Evolutionary conservation across 2,329 filamentous ascomycete genomes (phyloP), one percentile per base, ranked within the genome.

Genomic region (Ophiostoma piceae): DNA sequence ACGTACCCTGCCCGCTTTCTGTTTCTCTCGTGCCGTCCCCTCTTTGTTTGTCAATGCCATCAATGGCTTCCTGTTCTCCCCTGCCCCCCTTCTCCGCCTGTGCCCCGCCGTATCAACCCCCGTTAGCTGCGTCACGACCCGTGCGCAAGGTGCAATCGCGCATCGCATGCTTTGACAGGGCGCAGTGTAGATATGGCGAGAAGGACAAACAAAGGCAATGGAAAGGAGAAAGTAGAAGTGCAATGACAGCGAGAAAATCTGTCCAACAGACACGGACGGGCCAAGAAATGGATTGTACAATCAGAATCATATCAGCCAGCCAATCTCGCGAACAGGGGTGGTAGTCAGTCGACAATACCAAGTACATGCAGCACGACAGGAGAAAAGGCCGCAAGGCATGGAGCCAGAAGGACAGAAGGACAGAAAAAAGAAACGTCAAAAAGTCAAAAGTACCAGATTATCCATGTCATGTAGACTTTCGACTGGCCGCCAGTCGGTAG

Each of bases 51-150:
- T 62, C 57, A 62, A 16, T 62, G 57, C 57, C 57, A 29, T 62
- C 57, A 62, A 37, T 8, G 16, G 16, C 62, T 26, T 68, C 39
- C 62, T 22, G 16, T 64, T 51, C 35, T 64, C 22, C 54, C 65
- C 12, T 14, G 29, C 51, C 68, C 14, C 39, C 51, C 41, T n/a
- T n/a, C 16, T 47, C 37, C 29, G 65, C 35, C 47, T 39, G n/a
- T n/a, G 65, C 69, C 69, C 69, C 66, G 66, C 69, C 57, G 66
- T 65, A 37, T 69, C 57, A 60, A 47, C 51, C 67, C 66, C 65
- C 47, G 67, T 68, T 66, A 60, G 67, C 60, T 66, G 66, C 60
- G 22, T 70, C 43, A 57, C 14, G 14, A 57, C 43, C 66, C 54
- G 65, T 57, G 22, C 54, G 57, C 43, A 43, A 57, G 41, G 62